Base-by-base conservation (phyloP, 768 basidiomycete species). In the Termitomyces sp. region DNA sequence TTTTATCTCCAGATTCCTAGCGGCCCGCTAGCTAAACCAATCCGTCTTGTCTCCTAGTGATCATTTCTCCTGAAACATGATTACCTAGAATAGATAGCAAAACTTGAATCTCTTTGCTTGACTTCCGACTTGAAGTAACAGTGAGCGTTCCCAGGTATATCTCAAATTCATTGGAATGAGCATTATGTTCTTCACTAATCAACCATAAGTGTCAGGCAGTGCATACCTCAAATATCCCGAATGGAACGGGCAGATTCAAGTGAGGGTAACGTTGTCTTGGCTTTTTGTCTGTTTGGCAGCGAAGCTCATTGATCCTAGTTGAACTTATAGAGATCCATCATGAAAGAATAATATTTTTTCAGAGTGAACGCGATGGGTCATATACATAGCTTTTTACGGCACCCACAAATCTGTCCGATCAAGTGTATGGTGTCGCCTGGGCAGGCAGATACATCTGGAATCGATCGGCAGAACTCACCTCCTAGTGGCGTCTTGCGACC, bases 381-480 rank as follows among this genome's bases (percentile, higher is more conserved):
- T 33, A 64, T 33, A 58, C 58, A 64, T 33, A 57, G 50, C 53
- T 52, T 52, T 33, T 65, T 65, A 67, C 64, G 66, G 61, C 64
- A 65, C 60, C 45, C 51, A 20, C 46, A 20, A 42, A 54, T 55
- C 57, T 58, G 54, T 61, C 60, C 60, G 64, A 63, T 63, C 59
- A 48, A 58, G 43, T 32, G 38, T 58, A 54, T 50, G 30, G 7
- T 47, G 40, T 53, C 46, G 30, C 24, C 13, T 59, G 55, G 60
- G 49, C 48, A 57, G 49, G 51, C 50, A 63, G 38, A 36, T 54
- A 46, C 60, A 63, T 67, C 63, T 55, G 58, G 58, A 56, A 49
- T 58, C 61, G 61, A 58, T 68, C 67, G 68, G 68, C 61, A 68
- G 61, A 66, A 65, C 53, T 59, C 47, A 46, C 60, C 55, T 62